Evolutionary conservation across 2,329 filamentous ascomycete species (phyloP), one percentile per base, ranked within the genome.

Genomic region (Aspergillus proliferans): DNA sequence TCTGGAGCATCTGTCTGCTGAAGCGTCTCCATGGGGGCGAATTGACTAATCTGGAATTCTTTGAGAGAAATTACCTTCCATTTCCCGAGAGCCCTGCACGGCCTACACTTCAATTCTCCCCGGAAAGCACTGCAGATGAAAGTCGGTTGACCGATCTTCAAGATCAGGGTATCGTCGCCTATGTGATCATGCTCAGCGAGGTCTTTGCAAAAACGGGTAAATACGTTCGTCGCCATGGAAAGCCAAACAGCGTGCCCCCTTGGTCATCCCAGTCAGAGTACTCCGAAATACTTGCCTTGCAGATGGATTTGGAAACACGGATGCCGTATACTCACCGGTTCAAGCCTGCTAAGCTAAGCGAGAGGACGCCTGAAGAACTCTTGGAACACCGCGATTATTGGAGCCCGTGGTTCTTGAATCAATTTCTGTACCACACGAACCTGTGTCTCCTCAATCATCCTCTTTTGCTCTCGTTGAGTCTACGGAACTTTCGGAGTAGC

Each of bases 381-480:
- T 66, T 76, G 48, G 57, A 63, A 0, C 68, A 73, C 45, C 66
- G 76, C 18, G 70, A 75, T 42, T 80, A 79, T 51, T 80, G 77
- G 77, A 75, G 72, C 0, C 75, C 77, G 0, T 80, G 74, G 71
- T 66, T 80, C 7, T 67, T 78, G 47, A 70, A 75, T 26, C 77
- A 80, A 51, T 74, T 79, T 49, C 60, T 79, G 12, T 79, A 79
- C 52, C 74, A 78, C 47, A 75, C 75, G 0, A 78, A 77, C 38
- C 67, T 78, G 1, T 79, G 76, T 50, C 68, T 79, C 0, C 64
- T 80, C 7, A 80, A 80, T 46, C 77, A 80, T 50, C 77, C 77
- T 0, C 70, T 80, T n/a, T 60, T 80, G 2, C 59, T 80, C 3
- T 79, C 76, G 0, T 64, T 79, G 34, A 69, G 75, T n/a, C 65